Evolutionary conservation across 1,284 basidiomycete species (phyloP).

Genomic region (Cryptococcus jaspeensis): DNA sequence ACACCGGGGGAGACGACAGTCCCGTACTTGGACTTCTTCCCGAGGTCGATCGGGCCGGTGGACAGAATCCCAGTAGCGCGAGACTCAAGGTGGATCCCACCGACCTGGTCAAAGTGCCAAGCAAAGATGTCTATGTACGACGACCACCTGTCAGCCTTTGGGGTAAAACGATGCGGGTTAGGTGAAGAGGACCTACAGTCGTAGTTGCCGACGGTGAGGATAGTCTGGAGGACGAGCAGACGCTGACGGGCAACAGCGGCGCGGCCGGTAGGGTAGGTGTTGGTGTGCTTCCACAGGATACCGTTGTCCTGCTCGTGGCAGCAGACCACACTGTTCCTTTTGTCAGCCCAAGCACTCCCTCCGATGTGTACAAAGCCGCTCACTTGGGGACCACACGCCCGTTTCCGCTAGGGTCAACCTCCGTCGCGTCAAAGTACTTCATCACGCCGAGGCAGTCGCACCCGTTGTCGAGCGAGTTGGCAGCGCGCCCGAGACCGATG

Average conservation of each 20-base stretch:
- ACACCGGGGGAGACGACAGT: constrained; percentile 48
- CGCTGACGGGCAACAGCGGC: constrained; percentile 72
- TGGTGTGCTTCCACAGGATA: constrained; percentile 77
- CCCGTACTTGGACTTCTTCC: constrained; percentile 50
- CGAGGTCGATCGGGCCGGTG: constrained; percentile 47
- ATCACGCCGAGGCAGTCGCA: constrained; percentile 61
- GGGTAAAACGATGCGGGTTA: background rate
- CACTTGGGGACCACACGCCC: constrained; percentile 28
- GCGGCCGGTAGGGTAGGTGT: constrained; percentile 73
- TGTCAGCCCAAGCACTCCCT: background rate
- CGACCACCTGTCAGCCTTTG: constrained; percentile 62
- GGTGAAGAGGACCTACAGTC: no score
- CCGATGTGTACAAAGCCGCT: background rate
- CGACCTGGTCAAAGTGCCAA: constrained; percentile 20
- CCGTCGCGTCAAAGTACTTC: no score
- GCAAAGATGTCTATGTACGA: constrained; percentile 65
- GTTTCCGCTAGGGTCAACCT: no score
- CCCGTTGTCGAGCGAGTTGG: constrained; percentile 5
- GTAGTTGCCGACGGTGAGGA: constrained; percentile 54
- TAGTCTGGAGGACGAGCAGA: constrained; percentile 80
- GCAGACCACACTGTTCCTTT: constrained; percentile 59
- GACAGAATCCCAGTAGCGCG: constrained; percentile 51
- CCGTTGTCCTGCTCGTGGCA: constrained; percentile 79
- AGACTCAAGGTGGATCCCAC: constrained; percentile 42
- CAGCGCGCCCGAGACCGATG: constrained; percentile 5